Base-by-base conservation (phyloP, 2,329 filamentous ascomycete species). In the Tolypocladium tundrense region DNA sequence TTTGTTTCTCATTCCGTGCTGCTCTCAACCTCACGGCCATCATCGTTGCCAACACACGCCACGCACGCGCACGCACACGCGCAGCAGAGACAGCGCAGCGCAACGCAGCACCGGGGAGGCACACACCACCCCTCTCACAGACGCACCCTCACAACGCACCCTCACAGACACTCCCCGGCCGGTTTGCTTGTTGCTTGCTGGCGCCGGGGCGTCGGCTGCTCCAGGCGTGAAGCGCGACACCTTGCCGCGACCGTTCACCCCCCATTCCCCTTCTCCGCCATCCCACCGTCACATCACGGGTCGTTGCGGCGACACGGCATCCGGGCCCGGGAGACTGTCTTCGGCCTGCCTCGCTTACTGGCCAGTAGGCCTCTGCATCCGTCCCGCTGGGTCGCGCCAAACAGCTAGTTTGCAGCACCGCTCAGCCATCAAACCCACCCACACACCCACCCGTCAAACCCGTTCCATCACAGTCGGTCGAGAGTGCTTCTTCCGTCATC, bases 331-430 rank as follows among this genome's bases (percentile, higher is more conserved):
- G n/a, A n/a, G n/a, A 33, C 45, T 40, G 27, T 50, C 45, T n/a
- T 33, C 45, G 33, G 31, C 45, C 37, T n/a, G n/a, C 45, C 45
- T 40, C 35, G 52, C 21, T 54, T 39, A 54, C n/a, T 42, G 52
- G 52, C 52, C 35, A 54, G 35, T 21, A 31, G 13, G 37, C 45
- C 45, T 48, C 40, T 48, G 58, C 53, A 59, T 54, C 58, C 58
- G 58, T 57, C 52, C 50, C 37, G 54, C 58, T 39, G 58, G 54
- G 58, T 40, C 58, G 55, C 55, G 54, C 54, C 58, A 57, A 50
- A 33, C 41, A 21, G 41, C 52, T 57, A 57, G 55, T 41, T 35
- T 52, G 51, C 54, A 53, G 19, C 50, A 24, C 19, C 37, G 35
- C 48, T 39, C 52, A 54, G 52, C 52, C n/a, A 40, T 50, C 45